A percentile compares a stretch with the other conserved stretches of the same genome.
These are phyloP conservation scores for Exophiala aquamarina DNA, from an alignment of 2,329 filamentous ascomycete genomes.

Conservation along the genomic window DNA sequence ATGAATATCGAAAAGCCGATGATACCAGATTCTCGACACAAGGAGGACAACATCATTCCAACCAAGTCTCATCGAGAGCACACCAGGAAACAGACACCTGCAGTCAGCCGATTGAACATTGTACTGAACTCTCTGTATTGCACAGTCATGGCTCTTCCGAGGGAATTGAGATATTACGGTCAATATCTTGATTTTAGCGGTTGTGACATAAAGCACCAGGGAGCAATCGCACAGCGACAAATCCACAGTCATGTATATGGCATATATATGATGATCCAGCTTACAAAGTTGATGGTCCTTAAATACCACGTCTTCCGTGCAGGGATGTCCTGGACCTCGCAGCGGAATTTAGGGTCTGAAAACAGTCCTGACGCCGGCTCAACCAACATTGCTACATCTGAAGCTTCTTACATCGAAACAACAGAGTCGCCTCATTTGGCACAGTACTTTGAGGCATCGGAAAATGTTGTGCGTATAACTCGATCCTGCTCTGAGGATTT, in stretches of 20 bases:
- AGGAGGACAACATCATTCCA: neutral
- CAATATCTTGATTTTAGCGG: slow-evolving; percentile 35
- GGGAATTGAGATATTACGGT: slow-evolving; percentile 31
- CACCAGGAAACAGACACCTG: slow-evolving; percentile 16
- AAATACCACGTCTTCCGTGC: slow-evolving; percentile 32
- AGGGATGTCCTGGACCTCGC: slow-evolving; percentile 11
- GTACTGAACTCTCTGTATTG: slow-evolving; percentile 22
- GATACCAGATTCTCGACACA: neutral
- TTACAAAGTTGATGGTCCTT: slow-evolving; percentile 36
- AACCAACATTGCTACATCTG: neutral
- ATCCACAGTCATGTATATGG: slow-evolving; percentile 32
- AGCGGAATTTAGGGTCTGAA: neutral
- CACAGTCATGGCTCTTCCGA: slow-evolving; percentile 32
- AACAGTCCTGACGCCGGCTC: neutral
- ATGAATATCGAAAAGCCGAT: slow-evolving; percentile 23
- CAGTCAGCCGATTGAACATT: slow-evolving; percentile 30
- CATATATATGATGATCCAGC: slow-evolving; percentile 37
- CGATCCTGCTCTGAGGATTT: slow-evolving; percentile 28
- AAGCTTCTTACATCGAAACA: neutral
- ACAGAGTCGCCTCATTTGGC: slow-evolving; percentile 13
- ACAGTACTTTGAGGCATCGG: slow-evolving; percentile 34
- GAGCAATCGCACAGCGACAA: neutral
- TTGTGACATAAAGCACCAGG: neutral
- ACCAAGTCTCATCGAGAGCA: neutral
- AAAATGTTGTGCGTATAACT: slow-evolving; percentile 32